phyloP scores from a whole-genome alignment of 78 protist genomes.

The Dictyostelium intermedium region DNA sequence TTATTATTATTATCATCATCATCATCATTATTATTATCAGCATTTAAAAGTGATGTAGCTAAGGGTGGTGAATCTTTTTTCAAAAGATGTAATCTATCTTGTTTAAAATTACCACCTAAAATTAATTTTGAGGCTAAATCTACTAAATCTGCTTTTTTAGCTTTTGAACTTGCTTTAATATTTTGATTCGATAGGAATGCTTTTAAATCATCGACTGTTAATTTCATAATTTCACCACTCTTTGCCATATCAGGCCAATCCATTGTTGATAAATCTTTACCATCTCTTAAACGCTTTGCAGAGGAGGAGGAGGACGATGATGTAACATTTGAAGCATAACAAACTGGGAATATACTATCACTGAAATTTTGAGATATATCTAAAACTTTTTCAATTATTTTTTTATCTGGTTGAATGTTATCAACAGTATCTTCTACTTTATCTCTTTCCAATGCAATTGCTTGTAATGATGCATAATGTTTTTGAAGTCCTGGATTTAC shows the following conservation, averaged over 20 bases:
- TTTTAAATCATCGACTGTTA: constrained; percentile 35
- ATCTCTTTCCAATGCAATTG: constrained; percentile 83
- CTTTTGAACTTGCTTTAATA: constrained; percentile 17
- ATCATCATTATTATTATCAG: background rate
- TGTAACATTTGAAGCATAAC: background rate
- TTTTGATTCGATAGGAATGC: constrained; percentile 22
- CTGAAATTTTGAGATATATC: constrained; percentile 17
- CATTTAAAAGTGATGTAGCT: background rate
- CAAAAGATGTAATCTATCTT: background rate
- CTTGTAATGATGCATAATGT: constrained; percentile 78
- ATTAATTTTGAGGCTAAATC: background rate
- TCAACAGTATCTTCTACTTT: constrained; percentile 48
- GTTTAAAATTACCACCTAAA: background rate
- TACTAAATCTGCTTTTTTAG: constrained; percentile 69
- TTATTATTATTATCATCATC: background rate
- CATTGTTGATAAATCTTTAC: constrained; percentile 1
- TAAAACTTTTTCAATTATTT: background rate
- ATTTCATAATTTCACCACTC: constrained; percentile 40
- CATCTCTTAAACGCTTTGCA: constrained; percentile 39
- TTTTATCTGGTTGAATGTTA: constrained; percentile 34
- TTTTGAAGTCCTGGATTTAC: constrained; percentile 58
- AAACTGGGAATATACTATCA: constrained; percentile 29
- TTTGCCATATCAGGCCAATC: constrained; percentile 41
- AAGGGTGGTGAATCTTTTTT: background rate
- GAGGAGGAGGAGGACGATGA: background rate